Evolutionary conservation across 78 protist genomes (phyloP).

Genomic region (slime mould (Dictyostelium discoideum)): DNA sequence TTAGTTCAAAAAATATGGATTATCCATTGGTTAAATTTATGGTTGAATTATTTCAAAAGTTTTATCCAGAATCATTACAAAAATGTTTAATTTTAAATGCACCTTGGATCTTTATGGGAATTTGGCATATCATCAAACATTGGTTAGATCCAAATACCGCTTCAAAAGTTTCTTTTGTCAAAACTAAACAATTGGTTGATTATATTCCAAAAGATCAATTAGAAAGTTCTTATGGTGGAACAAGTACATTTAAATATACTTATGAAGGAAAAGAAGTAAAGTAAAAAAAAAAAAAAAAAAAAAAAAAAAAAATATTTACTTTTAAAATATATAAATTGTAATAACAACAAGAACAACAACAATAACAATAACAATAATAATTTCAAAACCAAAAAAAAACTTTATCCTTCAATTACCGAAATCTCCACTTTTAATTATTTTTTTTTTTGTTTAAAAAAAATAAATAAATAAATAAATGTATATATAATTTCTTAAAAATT

Average conservation of each 20-base stretch:
- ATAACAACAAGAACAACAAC: not conserved
- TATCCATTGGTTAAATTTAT: slow-evolving; percentile 57
- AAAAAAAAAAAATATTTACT: not conserved
- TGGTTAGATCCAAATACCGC: slow-evolving; percentile 80
- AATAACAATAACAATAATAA: too few relatives aligned
- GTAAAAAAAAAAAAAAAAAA: not conserved
- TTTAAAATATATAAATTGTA: not conserved
- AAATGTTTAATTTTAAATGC: slow-evolving; percentile 72
- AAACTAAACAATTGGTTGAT: slow-evolving; percentile 33
- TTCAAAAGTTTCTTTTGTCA: slow-evolving; percentile 48
- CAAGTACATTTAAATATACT: slow-evolving; percentile 32
- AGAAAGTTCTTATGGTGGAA: slow-evolving; percentile 39
- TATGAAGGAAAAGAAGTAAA: slow-evolving; percentile 27
- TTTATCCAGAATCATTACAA: slow-evolving; percentile 59
- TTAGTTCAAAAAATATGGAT: slow-evolving; percentile 61
- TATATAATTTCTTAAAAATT: not conserved
- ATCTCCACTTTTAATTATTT: not conserved
- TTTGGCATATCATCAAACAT: slow-evolving; percentile 73
- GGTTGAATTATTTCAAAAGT: slow-evolving; percentile 65
- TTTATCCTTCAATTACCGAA: not conserved
- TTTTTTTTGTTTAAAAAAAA: not conserved
- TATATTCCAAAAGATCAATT: slow-evolving; percentile 34
- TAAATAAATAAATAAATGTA: not conserved
- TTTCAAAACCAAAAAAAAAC: not conserved
- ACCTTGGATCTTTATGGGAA: slow-evolving; percentile 74